Evolutionary conservation across 805 yeast species (phyloP), one percentile per base, ranked within the genome.

Genomic region (Ogataea paradorogensis): DNA sequence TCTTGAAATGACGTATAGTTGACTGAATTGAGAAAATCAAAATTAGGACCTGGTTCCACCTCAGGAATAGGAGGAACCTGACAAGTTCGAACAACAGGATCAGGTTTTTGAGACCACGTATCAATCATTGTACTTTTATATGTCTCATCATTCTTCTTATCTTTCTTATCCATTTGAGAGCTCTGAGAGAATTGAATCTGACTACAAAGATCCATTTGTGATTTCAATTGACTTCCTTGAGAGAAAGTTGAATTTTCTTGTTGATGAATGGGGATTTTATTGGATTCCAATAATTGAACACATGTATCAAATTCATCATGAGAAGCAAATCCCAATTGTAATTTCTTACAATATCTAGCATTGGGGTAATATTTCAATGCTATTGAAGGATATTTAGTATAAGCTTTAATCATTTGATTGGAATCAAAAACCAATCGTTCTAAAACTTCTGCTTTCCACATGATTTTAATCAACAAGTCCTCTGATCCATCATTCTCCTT

Each of bases 361-460:
- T 32, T 40, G 1, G 47, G 43, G 27, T 51, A 50, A 33, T 53
- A 51, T 21, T 54, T 55, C 15, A 55, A 15, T 2, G 59, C 59
- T 15, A 55, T 33, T 7, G 55, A 50, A 3, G 60, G 60, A 29
- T 29, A 55, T 27, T 48, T 55, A 6, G 41, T 33, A 30, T 54
- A 55, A 1, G 50, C 53, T 27, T 52, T 55, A 15, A 50, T 42
- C 20, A 18, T 21, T 25, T 51, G 49, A 16, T 42, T 40, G 1
- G 45, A 33, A 15, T 46, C 52, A 38, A 54, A 54, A 3, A 51
- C 33, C 13, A 55, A 30, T 14, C 54, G 37, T 40, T 55, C 58
- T 30, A 54, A 14, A n/a, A 46, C 54, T 5, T 48, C 48, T 4
- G 48, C 48, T 31, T 51, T 49, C 55, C 55, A 52, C 41, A 45